Evolutionary conservation across 164 flowering plant species (phyloP).

Genomic region (Liriodendron chinense): DNA sequence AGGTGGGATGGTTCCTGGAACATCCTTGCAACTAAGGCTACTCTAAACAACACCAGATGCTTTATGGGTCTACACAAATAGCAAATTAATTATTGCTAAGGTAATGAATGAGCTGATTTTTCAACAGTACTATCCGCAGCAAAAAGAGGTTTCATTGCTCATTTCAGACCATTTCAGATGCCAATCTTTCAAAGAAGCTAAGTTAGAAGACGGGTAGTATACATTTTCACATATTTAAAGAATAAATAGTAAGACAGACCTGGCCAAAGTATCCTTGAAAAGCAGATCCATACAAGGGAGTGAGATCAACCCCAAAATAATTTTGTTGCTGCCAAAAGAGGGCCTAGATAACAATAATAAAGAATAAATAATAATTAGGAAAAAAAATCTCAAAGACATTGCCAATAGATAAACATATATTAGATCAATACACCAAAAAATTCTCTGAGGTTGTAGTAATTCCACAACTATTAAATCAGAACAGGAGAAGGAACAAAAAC

Average conservation of each 20-base stretch:
- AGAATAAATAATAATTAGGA: constrained; percentile 4
- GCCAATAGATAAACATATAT: not conserved
- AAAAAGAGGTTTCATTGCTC: too few species aligned
- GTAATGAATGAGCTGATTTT: too few species aligned
- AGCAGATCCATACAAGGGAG: constrained; percentile 82
- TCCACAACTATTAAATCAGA: not conserved
- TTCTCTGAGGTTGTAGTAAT: too few species aligned
- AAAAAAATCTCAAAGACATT: not conserved
- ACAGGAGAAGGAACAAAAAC: not conserved
- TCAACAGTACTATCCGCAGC: too few species aligned
- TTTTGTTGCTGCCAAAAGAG: constrained; percentile 98
- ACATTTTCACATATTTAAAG: not conserved
- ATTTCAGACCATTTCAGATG: not conserved
- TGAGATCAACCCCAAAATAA: constrained; percentile 90
- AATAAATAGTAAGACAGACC: constrained; percentile 32
- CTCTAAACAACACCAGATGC: too few species aligned
- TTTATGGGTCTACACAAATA: too few species aligned
- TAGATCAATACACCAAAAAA: not conserved
- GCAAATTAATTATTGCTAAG: too few species aligned
- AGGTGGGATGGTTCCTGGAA: too few species aligned
- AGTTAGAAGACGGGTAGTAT: not conserved
- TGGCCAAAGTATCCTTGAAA: constrained; percentile 91
- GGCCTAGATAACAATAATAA: constrained; percentile 45
- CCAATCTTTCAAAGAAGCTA: not conserved
- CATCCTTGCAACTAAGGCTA: too few species aligned